Evolutionary conservation across 495 filamentous ascomycete species (phyloP), one percentile per base, ranked within the genome.

Genomic region (Daldinia loculata): DNA sequence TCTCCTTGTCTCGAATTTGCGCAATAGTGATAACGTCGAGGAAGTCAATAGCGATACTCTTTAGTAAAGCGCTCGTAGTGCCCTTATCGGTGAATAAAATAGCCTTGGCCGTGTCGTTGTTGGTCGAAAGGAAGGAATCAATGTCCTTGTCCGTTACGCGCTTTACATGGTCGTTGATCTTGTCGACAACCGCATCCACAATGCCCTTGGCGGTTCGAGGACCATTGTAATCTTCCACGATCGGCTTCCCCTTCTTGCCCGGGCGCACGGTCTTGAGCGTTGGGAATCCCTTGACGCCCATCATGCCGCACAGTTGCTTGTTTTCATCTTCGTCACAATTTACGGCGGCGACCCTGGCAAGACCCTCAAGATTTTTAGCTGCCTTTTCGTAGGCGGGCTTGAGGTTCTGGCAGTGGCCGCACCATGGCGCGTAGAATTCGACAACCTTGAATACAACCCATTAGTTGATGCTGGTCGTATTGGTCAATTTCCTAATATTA

Each of bases 281-380:
- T 2, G 95, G 95, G 84, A 98, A 99, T 45, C 95, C 95, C 81
- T 97, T 86, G 24, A 99, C 89, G 52, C 95, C 95, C 89, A 98
- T 93, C 57, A 83, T 80, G 41, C 92, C 89, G 79, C 95, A 99
- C 73, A 98, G 87, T 3, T 85, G 83, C 80, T 98, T 98, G 84
- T 99, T 99, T 58, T 84, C 83, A 43, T 98, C 96, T 27, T 97
- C 94, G 71, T 98, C 95, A 80, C 95, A 99, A 79, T 99, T 92
- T 70, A 99, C 85, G 34, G 95, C 95, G 12, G 92, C 96, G 30
- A 98, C 95, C 74, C 97, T 95, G 61, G 93, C 95, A 30, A 99
- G 83, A 7, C 95, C 96, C 17, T 91, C 88, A 52, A 99, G 89
- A 69, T 88, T 91, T 76, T 91, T 92, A 41, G 95, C 96, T 3